Conservation (phyloP, 805 yeast species). For the Debaryomyces tyrocola region DNA sequence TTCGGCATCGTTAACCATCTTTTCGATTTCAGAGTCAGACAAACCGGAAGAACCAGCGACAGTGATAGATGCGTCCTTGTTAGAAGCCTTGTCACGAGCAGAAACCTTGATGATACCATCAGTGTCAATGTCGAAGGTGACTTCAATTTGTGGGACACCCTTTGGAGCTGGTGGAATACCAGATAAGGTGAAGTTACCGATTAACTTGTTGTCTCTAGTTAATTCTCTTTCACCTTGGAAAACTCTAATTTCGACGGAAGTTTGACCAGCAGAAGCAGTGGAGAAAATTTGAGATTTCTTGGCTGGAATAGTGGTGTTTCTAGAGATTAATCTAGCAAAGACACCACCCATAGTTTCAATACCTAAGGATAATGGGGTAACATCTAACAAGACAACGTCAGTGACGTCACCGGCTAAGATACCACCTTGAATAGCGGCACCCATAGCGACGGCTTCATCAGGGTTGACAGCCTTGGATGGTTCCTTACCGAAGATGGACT, state of each 20-base stretch:
- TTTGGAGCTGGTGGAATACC: conserved; percentile 96
- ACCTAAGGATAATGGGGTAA: conserved; percentile 88
- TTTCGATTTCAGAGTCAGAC: conserved; percentile 85
- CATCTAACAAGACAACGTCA: conserved; percentile 87
- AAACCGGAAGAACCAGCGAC: conserved; percentile 96
- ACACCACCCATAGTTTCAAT: conserved; percentile 98
- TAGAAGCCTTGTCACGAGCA: conserved; percentile 90
- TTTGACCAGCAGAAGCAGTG: conserved; percentile 95
- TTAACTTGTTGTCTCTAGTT: conserved; percentile 95
- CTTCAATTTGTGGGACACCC: conserved; percentile 94
- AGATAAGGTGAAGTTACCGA: conserved; percentile 92
- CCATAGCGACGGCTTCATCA: conserved; percentile 91
- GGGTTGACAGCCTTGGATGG: conserved; percentile 95
- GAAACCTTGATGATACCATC: conserved; percentile 96
- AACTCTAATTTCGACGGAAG: conserved; percentile 94
- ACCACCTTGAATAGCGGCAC: conserved; percentile 98
- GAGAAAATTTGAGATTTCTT: conserved; percentile 96
- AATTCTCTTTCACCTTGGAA: conserved; percentile 99
- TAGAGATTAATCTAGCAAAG: conserved; percentile 85
- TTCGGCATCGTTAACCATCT: conserved; percentile 90
- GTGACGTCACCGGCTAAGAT: conserved; percentile 93
- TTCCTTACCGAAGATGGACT: conserved; percentile 72
- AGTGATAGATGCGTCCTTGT: conserved; percentile 92
- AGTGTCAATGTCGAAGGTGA: conserved; percentile 93
- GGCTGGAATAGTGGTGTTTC: conserved; percentile 96